Percentiles rank a stretch among this genome's conserved stretches.
Conservation (phyloP, 257 asterid genomes). For the Pogostemon cablin region DNA sequence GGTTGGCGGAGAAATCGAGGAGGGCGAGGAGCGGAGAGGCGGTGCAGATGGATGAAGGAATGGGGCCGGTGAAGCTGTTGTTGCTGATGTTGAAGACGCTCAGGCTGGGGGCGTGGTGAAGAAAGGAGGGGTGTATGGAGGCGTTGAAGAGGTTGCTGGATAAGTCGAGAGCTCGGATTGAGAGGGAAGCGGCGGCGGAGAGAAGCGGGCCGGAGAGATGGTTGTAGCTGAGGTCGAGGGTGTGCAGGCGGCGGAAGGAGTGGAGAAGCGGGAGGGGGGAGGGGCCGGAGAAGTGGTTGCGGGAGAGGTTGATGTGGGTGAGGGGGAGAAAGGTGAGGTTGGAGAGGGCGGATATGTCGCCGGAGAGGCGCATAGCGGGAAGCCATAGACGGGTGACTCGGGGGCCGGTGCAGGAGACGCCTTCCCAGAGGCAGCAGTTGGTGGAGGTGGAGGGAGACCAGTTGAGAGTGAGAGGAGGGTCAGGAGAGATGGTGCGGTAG, state of each 20-base stretch:
- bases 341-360: constrained; percentile 23
- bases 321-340: constrained; percentile 34
- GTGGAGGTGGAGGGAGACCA: constrained; percentile 32
- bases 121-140: constrained; percentile 26
- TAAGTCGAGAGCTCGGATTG: constrained; percentile 28
- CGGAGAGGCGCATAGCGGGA: constrained; percentile 24
- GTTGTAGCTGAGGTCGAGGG: constrained; percentile 35
- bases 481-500: constrained; percentile 18
- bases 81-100: constrained; percentile 46
- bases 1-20: constrained; percentile 50
- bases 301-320: constrained; percentile 41
- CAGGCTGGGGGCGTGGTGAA: constrained; percentile 29
- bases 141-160: constrained; percentile 52
- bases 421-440: constrained; percentile 48
- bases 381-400: constrained; percentile 34
- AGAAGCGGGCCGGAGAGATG: constrained; percentile 25
- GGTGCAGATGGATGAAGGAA: constrained; percentile 44
- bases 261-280: neutral
- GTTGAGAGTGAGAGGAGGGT: constrained; percentile 32
- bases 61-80: constrained; percentile 43
- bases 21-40: constrained; percentile 24
- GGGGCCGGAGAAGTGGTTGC: constrained; percentile 36
- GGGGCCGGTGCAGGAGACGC: constrained; percentile 32
- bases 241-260: constrained; percentile 3
- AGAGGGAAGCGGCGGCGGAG: neutral